phyloP scores from a whole-genome alignment of 345 rosid species.

The Eucalyptus fibrosa region DNA sequence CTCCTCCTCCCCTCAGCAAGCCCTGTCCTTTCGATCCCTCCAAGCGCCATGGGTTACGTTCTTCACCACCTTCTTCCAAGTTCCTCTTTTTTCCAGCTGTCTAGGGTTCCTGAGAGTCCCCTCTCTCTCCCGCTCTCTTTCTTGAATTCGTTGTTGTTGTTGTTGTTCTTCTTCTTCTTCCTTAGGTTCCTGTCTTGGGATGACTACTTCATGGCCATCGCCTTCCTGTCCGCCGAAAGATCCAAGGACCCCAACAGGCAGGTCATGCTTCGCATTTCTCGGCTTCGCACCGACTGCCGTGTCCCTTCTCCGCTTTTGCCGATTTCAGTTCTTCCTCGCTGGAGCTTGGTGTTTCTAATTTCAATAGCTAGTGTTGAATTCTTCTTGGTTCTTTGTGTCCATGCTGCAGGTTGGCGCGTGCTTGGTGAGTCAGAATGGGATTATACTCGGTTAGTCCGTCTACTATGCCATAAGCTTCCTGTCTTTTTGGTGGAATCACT shows the following conservation, averaged over 20 bases:
- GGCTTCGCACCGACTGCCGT: not conserved
- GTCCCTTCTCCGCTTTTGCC: not conserved
- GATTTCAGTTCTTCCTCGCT: not conserved
- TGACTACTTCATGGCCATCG: conserved; percentile 92
- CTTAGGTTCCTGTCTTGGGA: conserved; percentile 83
- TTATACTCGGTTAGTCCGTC: conserved; percentile 70
- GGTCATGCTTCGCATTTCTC: conserved; percentile 22
- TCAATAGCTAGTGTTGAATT: not conserved
- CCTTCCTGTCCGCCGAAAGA: conserved; percentile 71
- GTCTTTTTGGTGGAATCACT: not conserved
- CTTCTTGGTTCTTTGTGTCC: not conserved
- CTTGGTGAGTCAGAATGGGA: conserved; percentile 76
- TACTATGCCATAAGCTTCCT: not conserved
- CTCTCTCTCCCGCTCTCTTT: not conserved
- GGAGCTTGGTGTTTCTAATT: not conserved
- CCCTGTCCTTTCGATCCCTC: conserved; percentile 59
- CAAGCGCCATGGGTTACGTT: conserved; percentile 73
- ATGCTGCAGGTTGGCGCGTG: conserved; percentile 79
- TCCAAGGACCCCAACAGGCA: conserved; percentile 97
- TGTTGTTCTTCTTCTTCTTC: not conserved
- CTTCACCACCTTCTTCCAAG: not conserved
- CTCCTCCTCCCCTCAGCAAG: conserved; percentile 15
- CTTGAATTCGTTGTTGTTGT: not conserved
- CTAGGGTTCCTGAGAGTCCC: not conserved
- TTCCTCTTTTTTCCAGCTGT: not conserved